Evolutionary conservation across 1,139 yeast species (phyloP), one percentile per base, ranked within the genome.

Genomic region (Chernovozyma aurita): DNA sequence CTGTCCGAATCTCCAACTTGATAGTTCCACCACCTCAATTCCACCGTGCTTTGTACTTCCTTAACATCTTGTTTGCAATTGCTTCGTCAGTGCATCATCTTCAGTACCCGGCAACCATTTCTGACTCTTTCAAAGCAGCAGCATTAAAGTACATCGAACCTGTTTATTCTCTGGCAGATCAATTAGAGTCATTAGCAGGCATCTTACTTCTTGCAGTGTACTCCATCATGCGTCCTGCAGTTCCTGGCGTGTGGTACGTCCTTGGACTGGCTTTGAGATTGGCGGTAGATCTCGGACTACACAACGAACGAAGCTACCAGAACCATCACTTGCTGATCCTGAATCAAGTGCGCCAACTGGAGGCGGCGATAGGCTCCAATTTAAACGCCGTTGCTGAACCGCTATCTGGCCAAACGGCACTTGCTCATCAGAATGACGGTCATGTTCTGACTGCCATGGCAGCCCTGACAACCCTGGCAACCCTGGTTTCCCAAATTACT

Each of bases 181-280:
- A 81, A 28, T 59, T 86, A 32, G 94, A 84, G 48, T 71, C 85
- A 1, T 59, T 88, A 3, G 90, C 85, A 51, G 92, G 90, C 0
- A 65, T 85, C 14, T 54, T 88, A 22, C 61, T 86, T 17, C 61
- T 83, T 30, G 78, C 94, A 0, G 54, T 80, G 4, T 88, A 84
- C 52, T 79, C 95, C 2, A 70, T 77, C 18, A 70, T 82, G 88
- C 65, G 87, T 43, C 88, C 90, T 0, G 76, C 84, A 1, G 76
- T 78, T 4, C 95, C 96, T 0, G 94, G 95, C 2, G 86, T 86
- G n/a, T 88, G 97, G 97, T 86, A 86, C 51, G 78, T 85, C 1
- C 64, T 86, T 42, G 96, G 96, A 0, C 76, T 86, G 5, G 92
- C 92, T 0, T 58, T 86, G 34, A 68, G 96, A 39, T 59, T 86